Conservation (phyloP, 129 eudicot genomes). For the Artemisia tridentata region DNA sequence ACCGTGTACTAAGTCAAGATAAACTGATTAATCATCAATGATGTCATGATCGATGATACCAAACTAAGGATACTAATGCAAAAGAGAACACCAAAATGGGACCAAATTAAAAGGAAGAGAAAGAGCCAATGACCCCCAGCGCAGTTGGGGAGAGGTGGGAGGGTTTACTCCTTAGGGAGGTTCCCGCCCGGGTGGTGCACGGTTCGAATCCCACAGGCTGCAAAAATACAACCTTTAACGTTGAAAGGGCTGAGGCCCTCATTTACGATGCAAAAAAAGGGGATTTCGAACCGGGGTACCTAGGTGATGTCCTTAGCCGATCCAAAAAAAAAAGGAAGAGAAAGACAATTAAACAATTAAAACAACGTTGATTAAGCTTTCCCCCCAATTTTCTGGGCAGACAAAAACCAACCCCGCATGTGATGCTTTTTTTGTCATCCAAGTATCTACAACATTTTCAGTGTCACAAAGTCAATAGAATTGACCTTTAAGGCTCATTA, state of each 20-base stretch:
- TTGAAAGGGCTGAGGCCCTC: too few species aligned
- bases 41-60: slow-evolving; percentile 32
- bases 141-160: too few species aligned
- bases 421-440: slow-evolving; percentile 9
- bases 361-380: slow-evolving; percentile 16
- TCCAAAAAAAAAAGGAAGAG: neutral
- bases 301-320: too few species aligned
- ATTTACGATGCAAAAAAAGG: too few species aligned
- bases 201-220: too few species aligned
- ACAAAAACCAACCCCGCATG: slow-evolving; percentile 30
- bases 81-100: neutral
- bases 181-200: too few species aligned
- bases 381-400: slow-evolving; percentile 21
- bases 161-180: too few species aligned
- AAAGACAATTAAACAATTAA: neutral
- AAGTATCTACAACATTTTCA: slow-evolving; percentile 23
- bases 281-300: too few species aligned
- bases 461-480: slow-evolving; percentile 28
- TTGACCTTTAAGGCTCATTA: slow-evolving; percentile 13
- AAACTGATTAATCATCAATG: slow-evolving; percentile 15
- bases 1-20: slow-evolving; percentile 8
- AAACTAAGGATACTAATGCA: neutral
- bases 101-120: slow-evolving; percentile 5
- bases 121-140: too few species aligned
- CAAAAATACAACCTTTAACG: too few species aligned